phyloP scores from a whole-genome alignment of 345 rosid genomes.

The Corchorus capsularis region DNA sequence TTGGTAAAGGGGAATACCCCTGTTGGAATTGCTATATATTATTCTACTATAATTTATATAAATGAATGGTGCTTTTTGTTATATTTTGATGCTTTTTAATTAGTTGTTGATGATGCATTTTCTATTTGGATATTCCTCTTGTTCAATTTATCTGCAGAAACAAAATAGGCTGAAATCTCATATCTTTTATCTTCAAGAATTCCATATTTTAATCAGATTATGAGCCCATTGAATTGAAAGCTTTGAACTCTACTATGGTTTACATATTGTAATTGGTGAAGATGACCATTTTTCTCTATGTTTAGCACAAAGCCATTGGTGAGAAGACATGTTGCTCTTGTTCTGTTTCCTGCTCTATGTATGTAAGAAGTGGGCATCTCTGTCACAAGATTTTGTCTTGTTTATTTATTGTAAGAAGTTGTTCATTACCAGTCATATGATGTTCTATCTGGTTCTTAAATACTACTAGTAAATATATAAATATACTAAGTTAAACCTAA shows the following conservation, averaged over 20 bases:
- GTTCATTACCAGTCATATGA: background rate
- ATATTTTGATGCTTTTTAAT: background rate
- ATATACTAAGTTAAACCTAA: background rate
- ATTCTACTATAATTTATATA: too few relatives aligned
- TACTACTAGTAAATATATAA: background rate
- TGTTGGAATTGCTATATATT: background rate
- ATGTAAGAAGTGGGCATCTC: background rate
- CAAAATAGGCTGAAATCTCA: background rate
- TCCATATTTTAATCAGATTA: background rate
- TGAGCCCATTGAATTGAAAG: background rate
- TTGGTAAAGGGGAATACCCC: background rate
- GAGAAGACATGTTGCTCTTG: background rate
- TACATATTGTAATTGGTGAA: background rate
- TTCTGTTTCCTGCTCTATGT: background rate
- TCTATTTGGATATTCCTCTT: background rate
- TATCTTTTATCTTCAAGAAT: background rate
- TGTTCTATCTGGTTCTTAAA: background rate
- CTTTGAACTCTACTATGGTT: background rate
- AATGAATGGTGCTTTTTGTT: background rate
- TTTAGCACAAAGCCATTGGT: background rate
- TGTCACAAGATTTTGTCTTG: background rate
- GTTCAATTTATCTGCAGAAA: background rate
- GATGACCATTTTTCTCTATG: background rate
- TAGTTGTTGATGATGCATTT: background rate
- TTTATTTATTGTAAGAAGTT: background rate